phyloP scores from a whole-genome alignment of 805 yeast genomes.

The Priceomyces carsonii region DNA sequence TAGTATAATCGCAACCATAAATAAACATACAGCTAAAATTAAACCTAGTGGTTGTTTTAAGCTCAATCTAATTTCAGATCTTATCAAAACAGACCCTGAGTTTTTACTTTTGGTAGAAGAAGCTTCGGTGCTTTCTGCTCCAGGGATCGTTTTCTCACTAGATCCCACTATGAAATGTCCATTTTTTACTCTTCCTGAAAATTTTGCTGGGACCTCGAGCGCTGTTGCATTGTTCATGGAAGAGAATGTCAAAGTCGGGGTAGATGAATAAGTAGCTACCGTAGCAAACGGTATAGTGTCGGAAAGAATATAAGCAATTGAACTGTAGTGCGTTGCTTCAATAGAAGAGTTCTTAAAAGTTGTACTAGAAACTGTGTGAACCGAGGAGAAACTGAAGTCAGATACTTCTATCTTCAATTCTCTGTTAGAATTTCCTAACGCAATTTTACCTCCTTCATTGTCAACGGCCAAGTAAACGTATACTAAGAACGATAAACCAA shows the following conservation, averaged over 20 bases:
- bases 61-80: too few species aligned
- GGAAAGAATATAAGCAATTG: slow-evolving; percentile 31
- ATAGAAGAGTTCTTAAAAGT: slow-evolving; percentile 5
- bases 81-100: background rate
- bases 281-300: slow-evolving; percentile 55
- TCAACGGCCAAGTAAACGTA: slow-evolving; percentile 63
- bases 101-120: background rate
- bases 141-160: background rate
- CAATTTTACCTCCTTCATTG: slow-evolving; percentile 55
- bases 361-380: background rate
- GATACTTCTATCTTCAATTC: slow-evolving; percentile 7
- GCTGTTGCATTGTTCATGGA: slow-evolving; percentile 2
- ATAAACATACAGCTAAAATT: too few species aligned
- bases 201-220: slow-evolving; percentile 23
- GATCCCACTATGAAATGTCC: slow-evolving; percentile 24
- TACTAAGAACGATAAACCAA: slow-evolving; percentile 61
- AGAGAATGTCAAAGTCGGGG: slow-evolving; percentile 12
- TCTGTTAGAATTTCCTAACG: slow-evolving; percentile 51
- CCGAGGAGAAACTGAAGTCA: background rate
- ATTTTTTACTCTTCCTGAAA: slow-evolving; percentile 25
- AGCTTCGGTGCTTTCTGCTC: background rate
- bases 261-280: slow-evolving; percentile 1
- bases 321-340: slow-evolving; percentile 13
- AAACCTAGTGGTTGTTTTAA: too few species aligned
- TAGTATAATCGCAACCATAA: too few species aligned